These are phyloP conservation scores for Gloeophyllum trabeum DNA, from an alignment of 768 basidiomycete species.

Conservation along the genomic window DNA sequence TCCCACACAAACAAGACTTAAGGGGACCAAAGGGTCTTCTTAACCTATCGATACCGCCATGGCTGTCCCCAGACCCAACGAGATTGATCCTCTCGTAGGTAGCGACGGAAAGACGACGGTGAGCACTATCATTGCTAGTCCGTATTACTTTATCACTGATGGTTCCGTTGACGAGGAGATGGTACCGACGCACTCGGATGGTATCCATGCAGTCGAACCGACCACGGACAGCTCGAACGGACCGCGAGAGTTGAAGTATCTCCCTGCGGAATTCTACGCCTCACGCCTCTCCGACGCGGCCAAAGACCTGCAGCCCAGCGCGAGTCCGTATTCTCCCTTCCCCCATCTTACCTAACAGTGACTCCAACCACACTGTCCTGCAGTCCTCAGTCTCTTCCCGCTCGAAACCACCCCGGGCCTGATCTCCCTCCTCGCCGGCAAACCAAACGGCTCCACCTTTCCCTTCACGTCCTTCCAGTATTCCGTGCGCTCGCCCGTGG, in stretches of 20 bases:
- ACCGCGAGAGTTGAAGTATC: too few relatives aligned
- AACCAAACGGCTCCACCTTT: slow-evolving; percentile 83
- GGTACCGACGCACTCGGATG: neutral
- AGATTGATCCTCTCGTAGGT: too few relatives aligned
- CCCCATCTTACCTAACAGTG: slow-evolving; percentile 16
- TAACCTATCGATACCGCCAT: too few relatives aligned
- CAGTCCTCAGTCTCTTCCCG: slow-evolving; percentile 57
- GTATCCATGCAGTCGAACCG: neutral
- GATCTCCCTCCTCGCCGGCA: slow-evolving; percentile 80
- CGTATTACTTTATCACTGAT: too few relatives aligned
- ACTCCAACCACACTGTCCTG: neutral
- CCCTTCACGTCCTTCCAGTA: slow-evolving; percentile 79
- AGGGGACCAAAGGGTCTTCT: too few relatives aligned
- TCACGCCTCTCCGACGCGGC: slow-evolving; percentile 52
- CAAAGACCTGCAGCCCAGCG: slow-evolving; percentile 49
- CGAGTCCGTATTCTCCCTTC: slow-evolving; percentile 46
- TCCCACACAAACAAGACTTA: too few relatives aligned
- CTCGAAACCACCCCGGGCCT: slow-evolving; percentile 71
- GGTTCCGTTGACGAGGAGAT: too few relatives aligned
- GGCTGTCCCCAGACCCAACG: too few relatives aligned
- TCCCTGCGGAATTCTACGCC: slow-evolving; percentile 47
- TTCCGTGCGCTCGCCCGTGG: slow-evolving; percentile 38
- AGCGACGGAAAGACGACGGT: too few relatives aligned
- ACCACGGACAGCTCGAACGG: too few relatives aligned
- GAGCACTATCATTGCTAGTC: too few relatives aligned